Evolutionary conservation across 176 grass and related monocot species (phyloP).

Genomic region (Oryza punctata): DNA sequence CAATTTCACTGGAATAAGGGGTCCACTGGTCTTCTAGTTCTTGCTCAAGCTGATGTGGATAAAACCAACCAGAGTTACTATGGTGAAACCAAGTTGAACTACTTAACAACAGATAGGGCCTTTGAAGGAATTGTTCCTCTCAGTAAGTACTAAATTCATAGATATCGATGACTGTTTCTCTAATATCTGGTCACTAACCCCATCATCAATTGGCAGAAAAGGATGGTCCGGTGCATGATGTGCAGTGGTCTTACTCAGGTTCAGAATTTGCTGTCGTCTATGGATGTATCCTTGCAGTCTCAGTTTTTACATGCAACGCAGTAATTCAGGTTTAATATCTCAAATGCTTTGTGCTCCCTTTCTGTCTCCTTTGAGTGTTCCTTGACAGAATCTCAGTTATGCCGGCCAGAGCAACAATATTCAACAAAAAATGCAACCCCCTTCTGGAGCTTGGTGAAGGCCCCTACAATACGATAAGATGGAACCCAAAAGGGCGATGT

Average conservation of each 20-base stretch:
- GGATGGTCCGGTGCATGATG: constrained; percentile 92
- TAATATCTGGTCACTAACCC: constrained; percentile 5
- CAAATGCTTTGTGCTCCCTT: constrained; percentile 21
- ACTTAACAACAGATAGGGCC: constrained; percentile 84
- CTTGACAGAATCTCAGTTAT: constrained; percentile 75
- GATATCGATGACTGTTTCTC: not conserved
- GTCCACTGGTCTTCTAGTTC: constrained; percentile 75
- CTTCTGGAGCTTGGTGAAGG: constrained; percentile 92
- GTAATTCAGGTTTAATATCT: constrained; percentile 15
- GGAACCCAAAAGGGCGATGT: constrained; percentile 92
- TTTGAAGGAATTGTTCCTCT: constrained; percentile 94
- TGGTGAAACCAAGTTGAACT: constrained; percentile 94
- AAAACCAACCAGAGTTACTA: constrained; percentile 99
- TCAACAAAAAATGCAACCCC: constrained; percentile 91
- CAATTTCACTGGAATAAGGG: constrained; percentile 81
- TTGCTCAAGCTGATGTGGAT: constrained; percentile 89
- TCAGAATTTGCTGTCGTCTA: constrained; percentile 93
- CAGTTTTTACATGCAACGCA: constrained; percentile 3
- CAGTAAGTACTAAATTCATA: constrained; percentile 54
- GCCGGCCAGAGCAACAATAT: constrained; percentile 85
- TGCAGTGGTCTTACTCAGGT: constrained; percentile 80
- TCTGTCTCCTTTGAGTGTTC: constrained; percentile 36
- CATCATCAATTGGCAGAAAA: constrained; percentile 53
- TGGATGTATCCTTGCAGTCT: constrained; percentile 68
- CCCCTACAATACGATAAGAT: constrained; percentile 95